Percentiles rank a stretch among this genome's conserved stretches.
Evolutionary conservation across 73 alveolate genomes (phyloP).

Genomic region (Tetrahymena elliotti): DNA sequence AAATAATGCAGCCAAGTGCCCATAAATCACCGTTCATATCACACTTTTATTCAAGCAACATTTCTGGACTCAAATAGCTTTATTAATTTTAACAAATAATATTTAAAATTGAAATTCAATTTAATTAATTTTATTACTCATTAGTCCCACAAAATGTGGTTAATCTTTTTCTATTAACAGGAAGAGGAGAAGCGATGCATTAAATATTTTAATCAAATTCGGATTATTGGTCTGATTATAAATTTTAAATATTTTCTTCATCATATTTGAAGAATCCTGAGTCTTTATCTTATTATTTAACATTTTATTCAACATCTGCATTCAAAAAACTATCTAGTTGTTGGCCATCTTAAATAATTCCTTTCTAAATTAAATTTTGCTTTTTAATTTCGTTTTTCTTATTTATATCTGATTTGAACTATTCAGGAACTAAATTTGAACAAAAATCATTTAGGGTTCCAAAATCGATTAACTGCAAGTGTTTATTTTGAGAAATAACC

Average conservation of each 20-base stretch:
- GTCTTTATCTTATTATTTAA: neutral
- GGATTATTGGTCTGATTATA: neutral
- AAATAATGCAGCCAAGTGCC: conserved; percentile 85
- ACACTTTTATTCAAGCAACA: neutral
- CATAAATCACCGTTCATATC: conserved; percentile 63
- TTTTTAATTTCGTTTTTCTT: neutral
- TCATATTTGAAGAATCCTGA: neutral
- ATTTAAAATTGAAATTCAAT: neutral
- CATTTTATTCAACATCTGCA: neutral
- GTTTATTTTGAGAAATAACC: neutral
- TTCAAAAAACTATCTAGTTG: neutral
- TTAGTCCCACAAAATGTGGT: neutral
- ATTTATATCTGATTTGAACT: neutral
- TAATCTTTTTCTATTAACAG: neutral
- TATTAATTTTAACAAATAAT: neutral
- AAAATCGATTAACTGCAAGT: neutral
- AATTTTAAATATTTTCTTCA: neutral
- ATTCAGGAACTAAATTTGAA: neutral
- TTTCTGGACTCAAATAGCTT: neutral
- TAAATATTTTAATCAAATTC: neutral
- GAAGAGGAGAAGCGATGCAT: neutral
- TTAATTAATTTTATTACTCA: neutral
- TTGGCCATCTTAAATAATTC: neutral
- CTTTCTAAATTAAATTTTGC: neutral
- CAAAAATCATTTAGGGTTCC: neutral